A percentile compares a stretch with the other conserved stretches of the same genome.
Conservation (phyloP, 257 asterid species). For the Rehmannia glutinosa region DNA sequence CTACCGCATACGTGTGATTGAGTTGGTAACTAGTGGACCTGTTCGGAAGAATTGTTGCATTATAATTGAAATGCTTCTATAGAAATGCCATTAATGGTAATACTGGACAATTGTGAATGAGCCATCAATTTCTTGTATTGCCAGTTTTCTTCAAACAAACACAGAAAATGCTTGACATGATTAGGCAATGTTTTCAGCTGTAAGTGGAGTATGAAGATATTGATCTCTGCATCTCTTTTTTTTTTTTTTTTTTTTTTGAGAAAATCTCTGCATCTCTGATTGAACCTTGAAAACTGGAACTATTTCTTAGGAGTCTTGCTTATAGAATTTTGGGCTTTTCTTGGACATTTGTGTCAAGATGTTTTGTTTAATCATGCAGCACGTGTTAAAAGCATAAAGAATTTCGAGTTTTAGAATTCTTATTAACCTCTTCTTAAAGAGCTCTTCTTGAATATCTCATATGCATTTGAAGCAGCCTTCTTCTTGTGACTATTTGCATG, state of each 20-base stretch:
- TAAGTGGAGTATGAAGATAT: neutral
- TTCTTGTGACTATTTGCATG: neutral
- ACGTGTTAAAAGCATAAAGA: neutral
- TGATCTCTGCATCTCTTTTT: neutral
- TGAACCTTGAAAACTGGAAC: neutral
- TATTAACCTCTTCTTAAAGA: neutral
- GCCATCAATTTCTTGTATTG: neutral
- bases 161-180: neutral
- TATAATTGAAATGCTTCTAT: neutral
- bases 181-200: slow-evolving; percentile 1
- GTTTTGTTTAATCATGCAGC: neutral
- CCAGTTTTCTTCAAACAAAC: neutral
- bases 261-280: too few relatives aligned
- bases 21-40: neutral
- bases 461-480: neutral
- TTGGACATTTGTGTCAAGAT: neutral
- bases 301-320: neutral
- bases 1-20: neutral
- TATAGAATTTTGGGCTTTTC: neutral
- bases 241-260: too few relatives aligned
- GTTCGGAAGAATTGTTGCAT: neutral
- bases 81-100: neutral
- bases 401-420: neutral
- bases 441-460: neutral
- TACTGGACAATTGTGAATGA: neutral